Evolutionary conservation across 768 basidiomycete species (phyloP).

Genomic region (Dentipellis fragilis): DNA sequence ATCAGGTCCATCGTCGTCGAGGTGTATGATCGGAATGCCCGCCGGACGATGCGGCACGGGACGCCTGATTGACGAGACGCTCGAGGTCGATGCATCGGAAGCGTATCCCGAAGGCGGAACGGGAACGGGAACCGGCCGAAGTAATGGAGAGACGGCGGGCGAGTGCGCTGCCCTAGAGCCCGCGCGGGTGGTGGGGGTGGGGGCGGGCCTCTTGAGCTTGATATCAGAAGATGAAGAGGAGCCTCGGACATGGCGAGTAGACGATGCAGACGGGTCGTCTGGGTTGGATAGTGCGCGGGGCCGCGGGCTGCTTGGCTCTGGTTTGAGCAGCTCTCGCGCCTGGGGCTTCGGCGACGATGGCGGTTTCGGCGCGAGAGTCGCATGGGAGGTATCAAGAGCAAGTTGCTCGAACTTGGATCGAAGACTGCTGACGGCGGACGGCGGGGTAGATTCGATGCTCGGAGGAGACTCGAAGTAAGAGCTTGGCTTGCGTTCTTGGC

Average conservation of each 20-base stretch:
- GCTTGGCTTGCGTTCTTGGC: too few species aligned
- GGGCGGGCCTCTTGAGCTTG: not conserved
- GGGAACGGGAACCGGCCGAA: not conserved
- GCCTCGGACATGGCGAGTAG: not conserved
- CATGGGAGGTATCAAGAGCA: conserved; percentile 30
- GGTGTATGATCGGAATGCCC: not conserved
- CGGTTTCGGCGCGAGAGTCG: not conserved
- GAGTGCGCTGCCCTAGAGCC: not conserved
- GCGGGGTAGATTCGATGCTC: conserved; percentile 19
- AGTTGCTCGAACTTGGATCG: conserved; percentile 65
- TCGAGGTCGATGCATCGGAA: not conserved
- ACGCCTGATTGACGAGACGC: not conserved
- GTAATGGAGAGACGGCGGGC: not conserved
- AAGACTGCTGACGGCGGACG: conserved; percentile 58
- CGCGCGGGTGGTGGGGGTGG: conserved; percentile 1
- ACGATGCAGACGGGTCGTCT: not conserved
- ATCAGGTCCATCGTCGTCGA: not conserved
- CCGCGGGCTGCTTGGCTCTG: not conserved
- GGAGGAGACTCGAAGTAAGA: too few species aligned
- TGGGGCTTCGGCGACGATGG: too few species aligned
- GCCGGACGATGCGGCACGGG: not conserved
- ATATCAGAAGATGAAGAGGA: conserved; percentile 1
- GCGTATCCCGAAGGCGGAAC: not conserved
- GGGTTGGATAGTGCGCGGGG: conserved; percentile 1
- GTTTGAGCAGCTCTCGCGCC: not conserved